phyloP scores from a whole-genome alignment of 352 stramenopile genomes.

The Phytophthora hibernalis region DNA sequence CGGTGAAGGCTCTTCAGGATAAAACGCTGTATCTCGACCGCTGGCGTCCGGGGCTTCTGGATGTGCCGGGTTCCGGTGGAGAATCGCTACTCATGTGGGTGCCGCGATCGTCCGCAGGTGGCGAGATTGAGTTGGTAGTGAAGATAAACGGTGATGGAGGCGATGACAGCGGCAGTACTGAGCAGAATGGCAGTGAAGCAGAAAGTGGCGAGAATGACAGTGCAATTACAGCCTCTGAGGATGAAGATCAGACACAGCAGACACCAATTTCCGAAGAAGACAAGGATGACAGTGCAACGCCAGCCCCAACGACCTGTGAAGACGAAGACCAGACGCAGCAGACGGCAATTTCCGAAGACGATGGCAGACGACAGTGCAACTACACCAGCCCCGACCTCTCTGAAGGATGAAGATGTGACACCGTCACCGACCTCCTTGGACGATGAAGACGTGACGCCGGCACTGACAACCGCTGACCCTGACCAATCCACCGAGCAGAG shows the following conservation, averaged over 20 bases:
- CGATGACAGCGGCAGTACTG: not conserved
- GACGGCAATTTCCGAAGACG: not conserved
- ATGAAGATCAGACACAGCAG: slow-evolving; percentile 6
- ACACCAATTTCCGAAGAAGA: not conserved
- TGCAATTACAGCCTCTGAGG: not conserved
- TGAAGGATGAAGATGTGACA: not conserved
- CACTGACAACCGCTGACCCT: slow-evolving; percentile 1
- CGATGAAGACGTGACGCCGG: not conserved
- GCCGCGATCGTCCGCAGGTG: slow-evolving; percentile 30
- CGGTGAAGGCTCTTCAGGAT: slow-evolving; percentile 45
- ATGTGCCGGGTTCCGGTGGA: slow-evolving; percentile 37
- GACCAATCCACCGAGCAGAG: not conserved
- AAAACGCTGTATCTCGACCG: slow-evolving; percentile 62
- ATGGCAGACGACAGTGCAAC: not conserved
- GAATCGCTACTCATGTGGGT: slow-evolving; percentile 58
- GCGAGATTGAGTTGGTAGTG: slow-evolving; percentile 44
- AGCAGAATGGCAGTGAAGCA: not conserved
- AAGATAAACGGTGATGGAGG: slow-evolving; percentile 41
- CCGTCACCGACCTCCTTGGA: slow-evolving; percentile 12
- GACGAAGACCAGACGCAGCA: slow-evolving; percentile 6
- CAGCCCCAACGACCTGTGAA: slow-evolving; percentile 1
- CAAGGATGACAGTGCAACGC: not conserved
- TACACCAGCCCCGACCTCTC: slow-evolving; percentile 20
- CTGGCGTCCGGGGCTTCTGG: slow-evolving; percentile 48
- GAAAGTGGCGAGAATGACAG: not conserved